Conservation (phyloP, 2,329 filamentous ascomycete species). For the Cladophialophora exuberans region DNA sequence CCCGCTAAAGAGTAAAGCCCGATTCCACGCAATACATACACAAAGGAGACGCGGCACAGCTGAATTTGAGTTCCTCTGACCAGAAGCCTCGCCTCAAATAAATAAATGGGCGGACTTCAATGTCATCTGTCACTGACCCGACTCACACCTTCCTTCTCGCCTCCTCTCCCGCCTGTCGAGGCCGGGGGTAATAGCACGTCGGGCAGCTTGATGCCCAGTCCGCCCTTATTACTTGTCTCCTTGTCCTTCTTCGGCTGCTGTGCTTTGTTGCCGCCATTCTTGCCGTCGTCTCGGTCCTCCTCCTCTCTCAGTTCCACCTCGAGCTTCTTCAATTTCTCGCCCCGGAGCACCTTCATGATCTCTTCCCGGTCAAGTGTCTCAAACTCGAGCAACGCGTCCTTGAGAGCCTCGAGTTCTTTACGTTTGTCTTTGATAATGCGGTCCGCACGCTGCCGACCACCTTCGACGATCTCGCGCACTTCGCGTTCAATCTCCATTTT, state of each 20-base stretch:
- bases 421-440: slow-evolving; percentile 74
- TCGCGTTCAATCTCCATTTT: slow-evolving; percentile 85
- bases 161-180: slow-evolving; percentile 18
- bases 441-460: slow-evolving; percentile 74
- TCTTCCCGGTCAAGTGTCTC: slow-evolving; percentile 89
- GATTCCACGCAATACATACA: too few relatives aligned
- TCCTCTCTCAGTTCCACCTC: slow-evolving; percentile 59
- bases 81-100: too few relatives aligned
- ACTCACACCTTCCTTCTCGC: slow-evolving; percentile 27
- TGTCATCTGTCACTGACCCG: slow-evolving; percentile 25
- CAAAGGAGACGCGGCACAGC: too few relatives aligned
- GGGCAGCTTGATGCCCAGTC: slow-evolving; percentile 34
- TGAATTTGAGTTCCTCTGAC: too few relatives aligned
- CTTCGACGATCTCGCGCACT: slow-evolving; percentile 81
- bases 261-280: slow-evolving; percentile 30
- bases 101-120: too few relatives aligned
- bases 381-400: slow-evolving; percentile 88
- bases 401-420: slow-evolving; percentile 83
- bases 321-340: slow-evolving; percentile 77
- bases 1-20: too few relatives aligned
- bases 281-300: slow-evolving; percentile 36
- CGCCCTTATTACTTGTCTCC: slow-evolving; percentile 30
- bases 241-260: slow-evolving; percentile 31
- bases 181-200: slow-evolving; percentile 33
- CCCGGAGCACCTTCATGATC: slow-evolving; percentile 85